Percentiles rank a stretch among this genome's conserved stretches.
phyloP scores from a whole-genome alignment of 2,329 filamentous ascomycete genomes.

The Hirsutella minnesotensis region DNA sequence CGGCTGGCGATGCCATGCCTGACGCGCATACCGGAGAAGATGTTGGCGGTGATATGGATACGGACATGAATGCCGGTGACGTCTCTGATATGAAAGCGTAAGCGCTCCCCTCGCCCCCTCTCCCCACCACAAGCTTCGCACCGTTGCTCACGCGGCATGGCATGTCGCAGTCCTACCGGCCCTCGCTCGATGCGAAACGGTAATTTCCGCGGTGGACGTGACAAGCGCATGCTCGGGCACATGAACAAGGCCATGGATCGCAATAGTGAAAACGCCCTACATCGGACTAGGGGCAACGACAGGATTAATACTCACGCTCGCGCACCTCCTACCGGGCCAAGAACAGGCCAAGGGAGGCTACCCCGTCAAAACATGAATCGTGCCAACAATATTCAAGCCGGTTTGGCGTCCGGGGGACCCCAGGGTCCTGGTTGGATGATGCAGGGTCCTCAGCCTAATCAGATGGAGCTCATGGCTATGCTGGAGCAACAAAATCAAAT shows the following conservation, averaged over 20 bases:
- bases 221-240: slow-evolving; percentile 77
- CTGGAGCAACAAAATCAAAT: slow-evolving; percentile 80
- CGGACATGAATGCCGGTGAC: slow-evolving; percentile 57
- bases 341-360: slow-evolving; percentile 39
- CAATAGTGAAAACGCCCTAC: slow-evolving; percentile 59
- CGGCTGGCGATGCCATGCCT: slow-evolving; percentile 14
- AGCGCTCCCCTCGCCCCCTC: slow-evolving; percentile 12
- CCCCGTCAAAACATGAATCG: slow-evolving; percentile 41
- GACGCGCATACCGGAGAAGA: slow-evolving; percentile 22
- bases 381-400: slow-evolving; percentile 35
- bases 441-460: slow-evolving; percentile 31
- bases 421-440: slow-evolving; percentile 35
- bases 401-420: slow-evolving; percentile 26
- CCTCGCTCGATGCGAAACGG: slow-evolving; percentile 88
- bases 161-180: slow-evolving; percentile 63
- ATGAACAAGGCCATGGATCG: slow-evolving; percentile 76
- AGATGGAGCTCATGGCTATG: slow-evolving; percentile 57
- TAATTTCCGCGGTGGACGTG: slow-evolving; percentile 46
- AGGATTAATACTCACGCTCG: slow-evolving; percentile 71
- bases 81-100: slow-evolving; percentile 45
- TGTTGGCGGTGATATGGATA: slow-evolving; percentile 42
- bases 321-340: slow-evolving; percentile 59
- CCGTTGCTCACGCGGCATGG: background rate
- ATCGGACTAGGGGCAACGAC: slow-evolving; percentile 66
- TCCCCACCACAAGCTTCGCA: background rate